These are phyloP conservation scores for Aspergillus quadricinctus DNA, from an alignment of 2,329 filamentous ascomycete species.

Conservation along the genomic window DNA sequence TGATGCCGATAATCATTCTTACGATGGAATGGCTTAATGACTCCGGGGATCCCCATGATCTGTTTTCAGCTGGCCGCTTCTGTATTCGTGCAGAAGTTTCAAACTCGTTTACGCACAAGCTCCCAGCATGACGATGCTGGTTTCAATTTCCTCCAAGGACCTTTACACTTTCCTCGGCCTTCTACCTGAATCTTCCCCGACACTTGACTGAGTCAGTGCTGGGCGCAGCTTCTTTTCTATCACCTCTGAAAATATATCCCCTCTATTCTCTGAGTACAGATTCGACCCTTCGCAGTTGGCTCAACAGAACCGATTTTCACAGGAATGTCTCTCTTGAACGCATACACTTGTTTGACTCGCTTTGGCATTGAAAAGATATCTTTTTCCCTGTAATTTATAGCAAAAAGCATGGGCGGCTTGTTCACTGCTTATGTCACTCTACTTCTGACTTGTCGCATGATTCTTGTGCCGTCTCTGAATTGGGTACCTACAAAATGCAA, in stretches of 20 bases:
- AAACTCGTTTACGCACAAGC: background rate
- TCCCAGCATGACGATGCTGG: background rate
- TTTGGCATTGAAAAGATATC: background rate
- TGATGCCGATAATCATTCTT: background rate
- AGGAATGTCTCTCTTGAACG: background rate
- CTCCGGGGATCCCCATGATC: background rate
- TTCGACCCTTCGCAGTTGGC: background rate
- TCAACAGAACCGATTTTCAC: constrained; percentile 1
- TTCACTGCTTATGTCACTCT: constrained; percentile 13
- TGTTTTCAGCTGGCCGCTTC: background rate
- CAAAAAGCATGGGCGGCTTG: constrained; percentile 33
- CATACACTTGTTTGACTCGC: background rate
- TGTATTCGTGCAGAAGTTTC: background rate
- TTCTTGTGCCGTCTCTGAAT: constrained; percentile 16
- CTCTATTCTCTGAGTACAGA: background rate
- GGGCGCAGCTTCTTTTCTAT: background rate
- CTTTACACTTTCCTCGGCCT: background rate
- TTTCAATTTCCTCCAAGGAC: background rate
- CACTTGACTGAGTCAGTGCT: background rate
- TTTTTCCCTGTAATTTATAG: constrained; percentile 27
- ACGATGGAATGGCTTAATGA: constrained; percentile 14
- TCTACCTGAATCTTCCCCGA: background rate
- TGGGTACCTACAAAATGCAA: constrained; percentile 14
- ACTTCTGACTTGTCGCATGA: constrained; percentile 12
- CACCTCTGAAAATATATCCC: background rate